Conservation (phyloP, 2,329 filamentous ascomycete species). For the Incumbomyces lentus region DNA sequence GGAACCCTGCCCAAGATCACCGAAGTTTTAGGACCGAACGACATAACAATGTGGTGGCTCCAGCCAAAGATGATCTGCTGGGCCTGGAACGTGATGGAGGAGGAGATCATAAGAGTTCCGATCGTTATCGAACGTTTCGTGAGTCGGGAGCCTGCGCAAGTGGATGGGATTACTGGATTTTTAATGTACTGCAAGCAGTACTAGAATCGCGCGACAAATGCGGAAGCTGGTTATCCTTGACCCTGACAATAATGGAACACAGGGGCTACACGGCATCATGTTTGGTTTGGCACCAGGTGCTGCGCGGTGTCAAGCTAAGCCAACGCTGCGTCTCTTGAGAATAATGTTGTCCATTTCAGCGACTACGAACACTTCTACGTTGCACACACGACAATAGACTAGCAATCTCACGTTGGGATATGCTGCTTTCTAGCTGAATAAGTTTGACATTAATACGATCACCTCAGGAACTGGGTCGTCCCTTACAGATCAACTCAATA, state of each 20-base stretch:
- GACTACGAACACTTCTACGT: background rate
- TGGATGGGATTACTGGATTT: conserved; percentile 3
- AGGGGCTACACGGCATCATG: background rate
- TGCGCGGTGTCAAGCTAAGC: conserved; percentile 2
- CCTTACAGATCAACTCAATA: too few species aligned
- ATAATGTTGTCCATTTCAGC: background rate
- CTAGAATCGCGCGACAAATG: too few species aligned
- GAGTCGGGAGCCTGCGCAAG: background rate
- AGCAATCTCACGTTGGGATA: too few species aligned
- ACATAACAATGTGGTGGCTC: conserved; percentile 10
- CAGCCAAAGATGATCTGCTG: conserved; percentile 26
- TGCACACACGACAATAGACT: too few species aligned
- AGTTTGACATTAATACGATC: too few species aligned
- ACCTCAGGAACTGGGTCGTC: too few species aligned
- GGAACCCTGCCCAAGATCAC: conserved; percentile 10
- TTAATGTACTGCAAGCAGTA: conserved; percentile 8
- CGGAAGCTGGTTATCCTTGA: too few species aligned
- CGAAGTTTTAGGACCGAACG: background rate
- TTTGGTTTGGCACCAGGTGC: background rate
- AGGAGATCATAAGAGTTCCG: conserved; percentile 24
- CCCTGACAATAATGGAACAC: too few species aligned
- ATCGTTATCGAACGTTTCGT: conserved; percentile 7
- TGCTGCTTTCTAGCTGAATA: too few species aligned
- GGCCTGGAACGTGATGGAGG: conserved; percentile 33
- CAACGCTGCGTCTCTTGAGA: background rate